Evolutionary conservation across 139 green algal species (phyloP).

Genomic region (Klebsormidium nitens): DNA sequence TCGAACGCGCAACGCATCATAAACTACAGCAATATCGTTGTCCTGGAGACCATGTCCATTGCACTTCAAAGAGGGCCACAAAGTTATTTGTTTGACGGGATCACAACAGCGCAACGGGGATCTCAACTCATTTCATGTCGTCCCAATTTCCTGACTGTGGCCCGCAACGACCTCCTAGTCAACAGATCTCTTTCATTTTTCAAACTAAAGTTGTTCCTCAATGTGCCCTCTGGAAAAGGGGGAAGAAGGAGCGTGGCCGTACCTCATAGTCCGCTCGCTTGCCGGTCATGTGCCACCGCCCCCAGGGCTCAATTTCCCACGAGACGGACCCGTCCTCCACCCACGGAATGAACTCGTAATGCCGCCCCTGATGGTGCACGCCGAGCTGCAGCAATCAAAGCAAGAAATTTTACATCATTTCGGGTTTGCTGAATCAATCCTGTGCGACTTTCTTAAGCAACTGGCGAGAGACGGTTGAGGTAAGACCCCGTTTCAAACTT

Average conservation of each 20-base stretch:
- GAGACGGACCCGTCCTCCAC: conserved; percentile 57
- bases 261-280: conserved; percentile 60
- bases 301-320: conserved; percentile 87
- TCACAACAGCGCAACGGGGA: background rate
- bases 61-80: too few species aligned
- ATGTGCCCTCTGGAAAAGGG: background rate
- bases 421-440: too few species aligned
- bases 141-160: background rate
- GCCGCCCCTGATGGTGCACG: conserved; percentile 40
- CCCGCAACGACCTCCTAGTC: background rate
- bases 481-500: too few species aligned
- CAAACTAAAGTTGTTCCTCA: background rate
- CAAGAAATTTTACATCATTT: too few species aligned
- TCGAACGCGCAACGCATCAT: too few species aligned
- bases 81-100: background rate
- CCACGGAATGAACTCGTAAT: conserved; percentile 88
- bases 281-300: conserved; percentile 57
- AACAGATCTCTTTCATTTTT: background rate
- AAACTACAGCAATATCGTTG: too few species aligned
- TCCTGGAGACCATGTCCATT: too few species aligned
- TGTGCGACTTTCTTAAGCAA: too few species aligned
- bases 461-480: too few species aligned
- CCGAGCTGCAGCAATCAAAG: too few species aligned
- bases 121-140: background rate
- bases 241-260: background rate